Evolutionary conservation across 352 stramenopile genomes (phyloP).

Genomic region (Pythium dissimile): DNA sequence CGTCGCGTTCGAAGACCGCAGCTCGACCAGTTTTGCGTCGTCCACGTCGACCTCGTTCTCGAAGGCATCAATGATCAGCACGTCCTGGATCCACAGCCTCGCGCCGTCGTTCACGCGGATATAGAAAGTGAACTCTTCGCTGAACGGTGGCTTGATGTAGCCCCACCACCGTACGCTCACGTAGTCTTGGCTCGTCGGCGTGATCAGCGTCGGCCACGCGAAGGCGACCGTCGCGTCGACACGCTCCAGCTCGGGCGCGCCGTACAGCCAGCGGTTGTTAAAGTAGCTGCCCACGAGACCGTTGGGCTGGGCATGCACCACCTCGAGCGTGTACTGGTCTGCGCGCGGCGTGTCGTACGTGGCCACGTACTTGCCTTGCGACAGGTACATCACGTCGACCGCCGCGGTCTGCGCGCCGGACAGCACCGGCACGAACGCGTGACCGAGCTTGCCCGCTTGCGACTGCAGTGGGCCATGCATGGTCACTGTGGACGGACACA

Average conservation of each 20-base stretch:
- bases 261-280: slow-evolving; percentile 95
- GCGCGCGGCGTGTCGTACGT: slow-evolving; percentile 87
- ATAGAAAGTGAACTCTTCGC: slow-evolving; percentile 80
- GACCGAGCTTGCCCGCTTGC: slow-evolving; percentile 35
- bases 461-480: slow-evolving; percentile 22
- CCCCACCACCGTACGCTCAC: slow-evolving; percentile 92
- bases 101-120: slow-evolving; percentile 81
- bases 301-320: slow-evolving; percentile 63
- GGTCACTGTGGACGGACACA: slow-evolving; percentile 45
- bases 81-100: slow-evolving; percentile 77
- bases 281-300: slow-evolving; percentile 93
- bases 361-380: slow-evolving; percentile 80
- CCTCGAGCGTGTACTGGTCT: slow-evolving; percentile 83
- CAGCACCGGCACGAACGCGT: slow-evolving; percentile 67
- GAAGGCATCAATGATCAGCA: slow-evolving; percentile 84
- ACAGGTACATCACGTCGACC: slow-evolving; percentile 59
- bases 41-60: slow-evolving; percentile 35
- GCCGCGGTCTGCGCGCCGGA: slow-evolving; percentile 45
- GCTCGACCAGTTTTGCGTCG: slow-evolving; percentile 5
- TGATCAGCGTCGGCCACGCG: slow-evolving; percentile 89
- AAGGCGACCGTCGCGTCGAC: slow-evolving; percentile 92
- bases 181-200: slow-evolving; percentile 90
- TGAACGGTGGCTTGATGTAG: slow-evolving; percentile 84
- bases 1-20: slow-evolving; percentile 16
- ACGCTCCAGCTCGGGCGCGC: slow-evolving; percentile 71